phyloP scores from a whole-genome alignment of 2,329 filamentous ascomycete species.

The Aspergillus fumigatus region DNA sequence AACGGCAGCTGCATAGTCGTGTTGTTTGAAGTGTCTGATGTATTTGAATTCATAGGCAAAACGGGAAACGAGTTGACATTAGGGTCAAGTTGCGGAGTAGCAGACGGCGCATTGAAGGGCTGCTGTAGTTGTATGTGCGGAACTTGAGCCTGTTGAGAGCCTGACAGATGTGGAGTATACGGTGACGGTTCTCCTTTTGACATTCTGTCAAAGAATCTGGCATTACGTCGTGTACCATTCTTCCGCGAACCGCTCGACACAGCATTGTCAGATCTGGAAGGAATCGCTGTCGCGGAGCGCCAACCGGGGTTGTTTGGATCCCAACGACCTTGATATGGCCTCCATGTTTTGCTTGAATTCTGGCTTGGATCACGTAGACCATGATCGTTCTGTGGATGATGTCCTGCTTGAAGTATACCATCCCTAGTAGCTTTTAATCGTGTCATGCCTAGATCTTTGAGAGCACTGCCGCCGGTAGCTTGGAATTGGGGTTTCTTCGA shows the following conservation, averaged over 20 bases:
- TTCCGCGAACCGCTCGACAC: not conserved
- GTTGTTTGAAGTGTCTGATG: not conserved
- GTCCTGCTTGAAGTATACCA: conserved; percentile 1
- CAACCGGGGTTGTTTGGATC: conserved; percentile 8
- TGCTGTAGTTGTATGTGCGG: not conserved
- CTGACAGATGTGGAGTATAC: not conserved
- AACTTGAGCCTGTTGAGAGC: not conserved
- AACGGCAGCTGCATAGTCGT: conserved; percentile 6
- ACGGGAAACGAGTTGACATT: conserved; percentile 8
- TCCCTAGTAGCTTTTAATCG: conserved; percentile 1
- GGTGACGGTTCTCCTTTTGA: not conserved
- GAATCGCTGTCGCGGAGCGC: not conserved
- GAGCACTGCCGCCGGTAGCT: not conserved
- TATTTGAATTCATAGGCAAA: conserved; percentile 2
- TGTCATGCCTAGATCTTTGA: conserved; percentile 4
- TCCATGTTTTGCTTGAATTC: conserved; percentile 11
- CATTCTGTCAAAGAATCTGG: not conserved
- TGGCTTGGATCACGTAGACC: not conserved
- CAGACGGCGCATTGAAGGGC: not conserved
- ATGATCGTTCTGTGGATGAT: not conserved
- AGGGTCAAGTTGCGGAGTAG: not conserved
- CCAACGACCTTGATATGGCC: conserved; percentile 18
- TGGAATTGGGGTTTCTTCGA: not conserved
- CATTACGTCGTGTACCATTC: conserved; percentile 2
- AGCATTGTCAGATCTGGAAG: not conserved